Base-by-base conservation (phyloP, 1,139 yeast species). In the Schizosaccharomyces versatilis region DNA sequence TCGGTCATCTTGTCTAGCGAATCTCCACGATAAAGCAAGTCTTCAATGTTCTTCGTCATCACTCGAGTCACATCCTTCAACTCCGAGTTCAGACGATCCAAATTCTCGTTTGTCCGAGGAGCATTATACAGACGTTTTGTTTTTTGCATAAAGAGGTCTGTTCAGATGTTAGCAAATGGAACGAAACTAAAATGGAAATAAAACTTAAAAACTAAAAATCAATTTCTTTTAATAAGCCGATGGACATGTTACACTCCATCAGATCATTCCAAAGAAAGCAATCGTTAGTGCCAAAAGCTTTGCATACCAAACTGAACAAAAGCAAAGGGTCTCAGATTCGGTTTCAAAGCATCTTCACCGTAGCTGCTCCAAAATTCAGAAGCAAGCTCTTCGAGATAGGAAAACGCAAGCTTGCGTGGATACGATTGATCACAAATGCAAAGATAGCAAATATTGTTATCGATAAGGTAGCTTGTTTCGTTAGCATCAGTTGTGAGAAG, bases 21-120 rank as follows among this genome's bases (percentile, higher is more conserved):
- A 65, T 90, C 97, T 10, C 99, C 99, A 64, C 99, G 76, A 68
- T 90, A 88, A 52, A 90, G 73, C 62, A 90, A 71, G 67, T 90
- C 98, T 66, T 90, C 97, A 57, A 90, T 90, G 67, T 90, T 90
- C 63, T 88, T 88, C 57, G 95, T 85, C 95, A 90, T 84, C 57
- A 90, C 94, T 62, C 84, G 79, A 62, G 90, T 86, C 53, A 93
- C 98, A 63, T 93, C 98, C 54, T 84, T 86, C 61, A 90, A 73
- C 63, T 93, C 98, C 54, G 78, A 77, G 67, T 88, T 86, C 61
- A 90, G 72, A 65, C 78, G 80, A 68, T 90, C 96, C 64, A 90
- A 72, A 64, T 86, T 90, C 44, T 54, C 59, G 52, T 81, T 78
- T 0, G 95, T 95, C 58, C 95, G 75, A 59, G 88, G 84, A 67